Evolutionary conservation across 2,329 filamentous ascomycete species (phyloP).

Genomic region (Sphaerulina populicola): DNA sequence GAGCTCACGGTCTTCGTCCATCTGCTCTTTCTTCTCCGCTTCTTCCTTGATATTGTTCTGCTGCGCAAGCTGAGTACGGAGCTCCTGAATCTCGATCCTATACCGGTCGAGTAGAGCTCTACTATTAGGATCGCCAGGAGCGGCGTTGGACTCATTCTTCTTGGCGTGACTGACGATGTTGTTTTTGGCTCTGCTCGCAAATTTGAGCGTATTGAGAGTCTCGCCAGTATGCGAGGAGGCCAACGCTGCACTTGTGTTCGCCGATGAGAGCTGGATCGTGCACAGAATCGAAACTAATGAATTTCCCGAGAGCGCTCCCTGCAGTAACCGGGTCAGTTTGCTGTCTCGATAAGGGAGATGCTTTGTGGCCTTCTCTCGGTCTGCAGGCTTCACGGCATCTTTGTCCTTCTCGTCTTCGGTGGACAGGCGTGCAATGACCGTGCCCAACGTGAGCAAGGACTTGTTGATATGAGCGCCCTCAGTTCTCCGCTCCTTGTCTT

Average conservation of each 20-base stretch:
- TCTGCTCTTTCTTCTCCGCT: slow-evolving; percentile 43
- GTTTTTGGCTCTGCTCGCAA: slow-evolving; percentile 93
- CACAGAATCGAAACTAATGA: slow-evolving; percentile 96
- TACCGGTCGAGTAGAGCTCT: slow-evolving; percentile 86
- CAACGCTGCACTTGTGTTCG: slow-evolving; percentile 57
- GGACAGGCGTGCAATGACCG: slow-evolving; percentile 87
- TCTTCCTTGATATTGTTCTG: slow-evolving; percentile 59
- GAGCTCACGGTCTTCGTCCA: slow-evolving; percentile 58
- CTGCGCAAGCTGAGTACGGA: slow-evolving; percentile 71
- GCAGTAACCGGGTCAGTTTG: slow-evolving; percentile 86
- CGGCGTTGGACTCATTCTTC: slow-evolving; percentile 73
- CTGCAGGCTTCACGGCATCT: slow-evolving; percentile 35
- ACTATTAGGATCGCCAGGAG: slow-evolving; percentile 72
- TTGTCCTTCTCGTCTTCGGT: slow-evolving; percentile 82
- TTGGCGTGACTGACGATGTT: slow-evolving; percentile 97
- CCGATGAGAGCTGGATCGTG: slow-evolving; percentile 82
- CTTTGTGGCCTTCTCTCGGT: slow-evolving; percentile 63
- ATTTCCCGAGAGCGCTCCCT: slow-evolving; percentile 84
- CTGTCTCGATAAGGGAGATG: slow-evolving; percentile 95
- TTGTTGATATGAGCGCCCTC: slow-evolving; percentile 99
- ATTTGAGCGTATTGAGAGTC: slow-evolving; percentile 92
- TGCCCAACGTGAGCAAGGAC: slow-evolving; percentile 86
- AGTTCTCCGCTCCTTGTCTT: slow-evolving; percentile 84
- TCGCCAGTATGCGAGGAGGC: slow-evolving; percentile 72
- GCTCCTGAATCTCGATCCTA: slow-evolving; percentile 79